Percentiles rank a stretch among this genome's conserved stretches.
Conservation (phyloP, 2,329 filamentous ascomycete species). For the Colletotrichum eleusines region DNA sequence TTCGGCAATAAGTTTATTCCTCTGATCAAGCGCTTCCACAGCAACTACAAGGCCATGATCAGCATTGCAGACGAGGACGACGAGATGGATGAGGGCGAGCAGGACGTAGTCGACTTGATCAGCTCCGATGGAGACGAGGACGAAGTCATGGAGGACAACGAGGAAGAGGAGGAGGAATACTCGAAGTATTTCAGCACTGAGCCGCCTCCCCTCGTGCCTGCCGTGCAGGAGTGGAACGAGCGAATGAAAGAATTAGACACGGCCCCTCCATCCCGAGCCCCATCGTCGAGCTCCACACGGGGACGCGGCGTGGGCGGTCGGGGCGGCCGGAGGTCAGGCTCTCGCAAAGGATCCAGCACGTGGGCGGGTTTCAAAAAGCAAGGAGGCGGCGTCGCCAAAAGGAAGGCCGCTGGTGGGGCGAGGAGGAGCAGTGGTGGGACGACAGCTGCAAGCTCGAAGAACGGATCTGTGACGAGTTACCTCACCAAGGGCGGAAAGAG, state of each 20-base stretch:
- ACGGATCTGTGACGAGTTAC: conserved; percentile 26
- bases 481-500: conserved; percentile 48
- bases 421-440: conserved; percentile 33
- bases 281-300: conserved; percentile 25
- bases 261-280: conserved; percentile 43
- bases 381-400: conserved; percentile 42
- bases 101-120: conserved; percentile 68
- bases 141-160: conserved; percentile 52
- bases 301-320: conserved; percentile 43
- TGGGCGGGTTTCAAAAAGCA: conserved; percentile 27
- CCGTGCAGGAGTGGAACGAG: conserved; percentile 46
- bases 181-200: conserved; percentile 62
- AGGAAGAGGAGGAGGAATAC: conserved; percentile 54
- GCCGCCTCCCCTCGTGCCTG: conserved; percentile 36
- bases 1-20: conserved; percentile 73
- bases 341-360: conserved; percentile 33
- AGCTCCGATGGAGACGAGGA: conserved; percentile 57
- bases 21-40: conserved; percentile 64
- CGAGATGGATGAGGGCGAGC: conserved; percentile 39
- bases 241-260: conserved; percentile 48
- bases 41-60: conserved; percentile 65
- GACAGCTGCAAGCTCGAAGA: conserved; percentile 30
- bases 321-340: conserved; percentile 45
- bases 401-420: conserved; percentile 38
- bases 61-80: conserved; percentile 45